phyloP scores from a whole-genome alignment of 2,329 filamentous ascomycete genomes.

The Cladophialophora chaetospira region DNA sequence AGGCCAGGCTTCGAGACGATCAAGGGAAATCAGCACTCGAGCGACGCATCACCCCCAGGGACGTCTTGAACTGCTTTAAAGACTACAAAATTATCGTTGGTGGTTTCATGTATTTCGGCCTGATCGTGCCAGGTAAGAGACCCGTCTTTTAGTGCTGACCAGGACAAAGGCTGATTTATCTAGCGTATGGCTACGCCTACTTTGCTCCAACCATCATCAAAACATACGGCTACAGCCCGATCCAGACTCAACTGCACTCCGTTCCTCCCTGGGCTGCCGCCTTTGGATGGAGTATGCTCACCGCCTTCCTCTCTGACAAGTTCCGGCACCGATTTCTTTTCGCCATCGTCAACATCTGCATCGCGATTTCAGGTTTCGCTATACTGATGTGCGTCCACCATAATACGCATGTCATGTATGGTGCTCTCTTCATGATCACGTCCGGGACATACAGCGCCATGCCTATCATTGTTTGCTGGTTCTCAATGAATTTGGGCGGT shows the following conservation, averaged over 20 bases:
- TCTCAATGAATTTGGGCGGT: conserved; percentile 57
- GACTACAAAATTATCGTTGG: conserved; percentile 74
- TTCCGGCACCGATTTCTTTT: conserved; percentile 38
- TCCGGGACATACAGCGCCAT: conserved; percentile 33
- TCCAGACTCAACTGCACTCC: conserved; percentile 57
- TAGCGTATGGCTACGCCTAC: conserved; percentile 63
- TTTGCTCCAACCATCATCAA: conserved; percentile 73
- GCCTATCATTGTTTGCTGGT: conserved; percentile 50
- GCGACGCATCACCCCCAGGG: conserved; percentile 59
- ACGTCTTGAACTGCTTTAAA: conserved; percentile 66
- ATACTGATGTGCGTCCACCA: conserved; percentile 36
- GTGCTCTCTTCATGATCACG: conserved; percentile 34
- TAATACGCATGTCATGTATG: conserved; percentile 35
- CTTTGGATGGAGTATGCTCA: conserved; percentile 38
- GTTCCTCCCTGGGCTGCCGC: conserved; percentile 49
- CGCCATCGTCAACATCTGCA: conserved; percentile 35
- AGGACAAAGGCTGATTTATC: background rate
- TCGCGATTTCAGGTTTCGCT: conserved; percentile 38
- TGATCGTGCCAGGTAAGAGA: conserved; percentile 62
- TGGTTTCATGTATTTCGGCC: conserved; percentile 78
- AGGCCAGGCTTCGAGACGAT: conserved; percentile 67
- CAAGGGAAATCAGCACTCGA: conserved; percentile 68
- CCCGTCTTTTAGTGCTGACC: background rate
- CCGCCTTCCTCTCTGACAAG: conserved; percentile 36
- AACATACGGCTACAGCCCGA: conserved; percentile 61